Percentiles rank a stretch among this genome's conserved stretches.
Evolutionary conservation across 1,284 basidiomycete genomes (phyloP).

Genomic region (Heterobasidion annosum): DNA sequence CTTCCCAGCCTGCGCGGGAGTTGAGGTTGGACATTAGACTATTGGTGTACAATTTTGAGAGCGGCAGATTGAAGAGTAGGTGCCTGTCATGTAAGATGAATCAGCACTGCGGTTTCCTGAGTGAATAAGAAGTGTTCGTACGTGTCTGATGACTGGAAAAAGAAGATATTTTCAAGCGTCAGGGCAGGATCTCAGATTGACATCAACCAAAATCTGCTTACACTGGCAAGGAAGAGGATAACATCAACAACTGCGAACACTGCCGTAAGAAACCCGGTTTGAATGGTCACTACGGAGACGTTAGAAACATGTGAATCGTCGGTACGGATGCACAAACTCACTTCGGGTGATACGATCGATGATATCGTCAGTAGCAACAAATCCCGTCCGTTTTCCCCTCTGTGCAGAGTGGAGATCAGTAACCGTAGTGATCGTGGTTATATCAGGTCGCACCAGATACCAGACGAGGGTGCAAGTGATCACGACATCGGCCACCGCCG

Average conservation of each 20-base stretch:
- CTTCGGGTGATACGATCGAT: slow-evolving; percentile 33
- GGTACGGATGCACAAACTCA: slow-evolving; percentile 14
- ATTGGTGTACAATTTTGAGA: slow-evolving; percentile 35
- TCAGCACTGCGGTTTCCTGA: background rate
- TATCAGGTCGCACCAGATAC: slow-evolving; percentile 17
- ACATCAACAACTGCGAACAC: slow-evolving; percentile 24
- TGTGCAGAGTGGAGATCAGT: slow-evolving; percentile 8
- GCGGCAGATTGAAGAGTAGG: slow-evolving; percentile 30
- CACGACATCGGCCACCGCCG: slow-evolving; percentile 21
- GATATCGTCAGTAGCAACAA: slow-evolving; percentile 23
- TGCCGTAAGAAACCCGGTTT: slow-evolving; percentile 27
- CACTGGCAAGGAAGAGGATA: slow-evolving; percentile 22
- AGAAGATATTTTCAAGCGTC: background rate
- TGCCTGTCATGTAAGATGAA: slow-evolving; percentile 11
- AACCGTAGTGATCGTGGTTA: background rate
- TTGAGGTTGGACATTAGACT: slow-evolving; percentile 34
- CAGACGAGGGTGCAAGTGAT: slow-evolving; percentile 22
- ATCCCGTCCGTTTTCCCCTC: slow-evolving; percentile 31
- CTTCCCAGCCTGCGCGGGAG: slow-evolving; percentile 22
- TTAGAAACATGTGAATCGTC: background rate
- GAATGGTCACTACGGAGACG: slow-evolving; percentile 23
- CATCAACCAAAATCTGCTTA: slow-evolving; percentile 11
- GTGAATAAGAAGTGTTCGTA: background rate
- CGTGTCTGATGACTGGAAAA: background rate
- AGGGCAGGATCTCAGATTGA: background rate